phyloP scores from a whole-genome alignment of 2,329 filamentous ascomycete species.

The Daldinia sp. region DNA sequence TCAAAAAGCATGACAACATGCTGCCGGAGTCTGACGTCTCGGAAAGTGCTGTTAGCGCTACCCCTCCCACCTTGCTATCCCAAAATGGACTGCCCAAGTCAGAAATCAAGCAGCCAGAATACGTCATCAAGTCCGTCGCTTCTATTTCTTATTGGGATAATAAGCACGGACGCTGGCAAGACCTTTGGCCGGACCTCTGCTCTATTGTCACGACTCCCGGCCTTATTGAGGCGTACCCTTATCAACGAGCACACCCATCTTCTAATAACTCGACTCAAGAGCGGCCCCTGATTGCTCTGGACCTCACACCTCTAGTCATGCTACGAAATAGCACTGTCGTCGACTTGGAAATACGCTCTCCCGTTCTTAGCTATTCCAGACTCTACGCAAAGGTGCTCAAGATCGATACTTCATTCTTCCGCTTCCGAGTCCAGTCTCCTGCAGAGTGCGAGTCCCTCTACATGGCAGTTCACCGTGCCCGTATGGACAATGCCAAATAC shows the following conservation, averaged over 20 bases:
- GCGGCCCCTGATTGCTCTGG: slow-evolving; percentile 73
- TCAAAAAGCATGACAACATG: slow-evolving; percentile 55
- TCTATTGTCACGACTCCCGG: slow-evolving; percentile 69
- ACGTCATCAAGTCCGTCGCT: slow-evolving; percentile 62
- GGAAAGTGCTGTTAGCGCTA: slow-evolving; percentile 67
- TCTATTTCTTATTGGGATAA: slow-evolving; percentile 73
- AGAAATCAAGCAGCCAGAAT: slow-evolving; percentile 57
- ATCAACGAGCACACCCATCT: slow-evolving; percentile 54
- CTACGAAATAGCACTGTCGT: slow-evolving; percentile 91
- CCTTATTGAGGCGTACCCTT: slow-evolving; percentile 68
- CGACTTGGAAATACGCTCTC: slow-evolving; percentile 93
- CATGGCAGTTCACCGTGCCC: slow-evolving; percentile 85
- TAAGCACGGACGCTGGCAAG: slow-evolving; percentile 70
- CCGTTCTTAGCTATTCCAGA: slow-evolving; percentile 70
- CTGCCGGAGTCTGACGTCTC: slow-evolving; percentile 59
- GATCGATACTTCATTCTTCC: slow-evolving; percentile 79
- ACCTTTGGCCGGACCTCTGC: slow-evolving; percentile 64
- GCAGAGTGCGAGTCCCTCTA: slow-evolving; percentile 87
- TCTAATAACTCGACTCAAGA: slow-evolving; percentile 54
- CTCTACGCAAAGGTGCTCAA: slow-evolving; percentile 75
- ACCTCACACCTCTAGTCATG: slow-evolving; percentile 91
- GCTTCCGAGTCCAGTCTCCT: slow-evolving; percentile 84
- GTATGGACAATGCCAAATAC: slow-evolving; percentile 93
- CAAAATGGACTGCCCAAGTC: slow-evolving; percentile 72
- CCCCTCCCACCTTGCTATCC: slow-evolving; percentile 85